Evolutionary conservation across 1,284 basidiomycete genomes (phyloP).

Genomic region (Leccinum subspadiceum): DNA sequence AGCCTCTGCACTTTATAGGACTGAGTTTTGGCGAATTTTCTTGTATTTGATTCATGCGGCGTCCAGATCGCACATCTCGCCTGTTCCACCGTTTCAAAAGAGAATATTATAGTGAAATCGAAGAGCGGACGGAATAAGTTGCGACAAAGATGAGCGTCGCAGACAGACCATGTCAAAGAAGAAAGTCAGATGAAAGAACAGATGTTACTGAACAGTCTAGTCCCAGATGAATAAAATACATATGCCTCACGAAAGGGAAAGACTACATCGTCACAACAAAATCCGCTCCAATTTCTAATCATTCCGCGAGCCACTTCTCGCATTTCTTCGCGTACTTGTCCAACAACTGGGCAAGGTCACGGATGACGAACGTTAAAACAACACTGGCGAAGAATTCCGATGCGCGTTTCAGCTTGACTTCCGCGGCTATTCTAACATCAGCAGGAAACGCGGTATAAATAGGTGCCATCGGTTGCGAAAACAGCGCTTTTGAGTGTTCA

Average conservation of each 20-base stretch:
- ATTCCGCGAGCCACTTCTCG: slow-evolving; percentile 85
- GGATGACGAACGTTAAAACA: slow-evolving; percentile 88
- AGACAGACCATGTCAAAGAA: slow-evolving; percentile 13
- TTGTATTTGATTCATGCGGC: slow-evolving; percentile 8
- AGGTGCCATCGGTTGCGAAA: slow-evolving; percentile 60
- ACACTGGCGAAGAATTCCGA: slow-evolving; percentile 92
- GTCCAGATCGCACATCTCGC: slow-evolving; percentile 1
- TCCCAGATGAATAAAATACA: slow-evolving; percentile 44
- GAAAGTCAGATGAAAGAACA: slow-evolving; percentile 27
- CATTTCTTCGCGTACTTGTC: slow-evolving; percentile 92
- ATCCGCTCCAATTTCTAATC: slow-evolving; percentile 28
- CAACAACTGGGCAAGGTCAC: slow-evolving; percentile 78
- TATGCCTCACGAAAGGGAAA: slow-evolving; percentile 28
- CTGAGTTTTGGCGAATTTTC: neutral
- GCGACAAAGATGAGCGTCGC: slow-evolving; percentile 13
- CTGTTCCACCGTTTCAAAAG: slow-evolving; percentile 19
- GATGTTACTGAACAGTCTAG: slow-evolving; percentile 34
- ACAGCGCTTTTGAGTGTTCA: slow-evolving; percentile 79
- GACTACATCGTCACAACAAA: slow-evolving; percentile 30
- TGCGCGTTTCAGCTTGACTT: slow-evolving; percentile 72
- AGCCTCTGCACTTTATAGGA: slow-evolving; percentile 2
- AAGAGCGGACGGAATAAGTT: slow-evolving; percentile 14
- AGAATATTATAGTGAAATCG: slow-evolving; percentile 24
- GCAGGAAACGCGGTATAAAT: slow-evolving; percentile 69
- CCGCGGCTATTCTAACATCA: slow-evolving; percentile 64